These are phyloP conservation scores for Exophiala aquamarina DNA, from an alignment of 2,329 filamentous ascomycete species.

Conservation along the genomic window DNA sequence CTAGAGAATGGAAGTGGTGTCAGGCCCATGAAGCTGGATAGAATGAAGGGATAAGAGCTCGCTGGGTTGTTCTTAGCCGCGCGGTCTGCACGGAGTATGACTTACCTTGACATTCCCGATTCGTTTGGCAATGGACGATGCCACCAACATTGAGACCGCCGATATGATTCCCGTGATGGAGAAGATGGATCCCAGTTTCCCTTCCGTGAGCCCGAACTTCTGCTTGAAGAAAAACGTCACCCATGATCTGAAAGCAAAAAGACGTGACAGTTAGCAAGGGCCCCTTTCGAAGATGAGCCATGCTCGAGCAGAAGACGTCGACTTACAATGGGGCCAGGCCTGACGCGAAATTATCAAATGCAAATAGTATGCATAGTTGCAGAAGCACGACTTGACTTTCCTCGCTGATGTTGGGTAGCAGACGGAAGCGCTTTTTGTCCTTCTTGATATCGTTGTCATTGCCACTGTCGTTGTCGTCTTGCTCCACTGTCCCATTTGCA, in stretches of 20 bases:
- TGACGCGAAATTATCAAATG: conserved; percentile 67
- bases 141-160: conserved; percentile 42
- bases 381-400: conserved; percentile 56
- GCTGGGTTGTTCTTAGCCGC: conserved; percentile 18
- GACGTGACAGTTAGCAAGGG: conserved; percentile 64
- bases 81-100: no score
- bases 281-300: no score
- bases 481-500: conserved; percentile 5
- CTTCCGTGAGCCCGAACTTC: conserved; percentile 55
- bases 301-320: no score
- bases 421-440: conserved; percentile 32
- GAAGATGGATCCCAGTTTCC: conserved; percentile 56
- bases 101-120: conserved; percentile 50
- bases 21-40: background rate
- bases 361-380: conserved; percentile 67
- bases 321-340: conserved; percentile 59
- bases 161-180: conserved; percentile 47
- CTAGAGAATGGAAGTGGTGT: conserved; percentile 60
- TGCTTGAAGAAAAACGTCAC: conserved; percentile 59
- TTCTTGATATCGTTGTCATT: conserved; percentile 3
- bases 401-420: conserved; percentile 42
- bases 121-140: conserved; percentile 52
- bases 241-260: conserved; percentile 58
- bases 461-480: conserved; percentile 12
- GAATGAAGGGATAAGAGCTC: background rate